Conservation (phyloP, 2,329 filamentous ascomycete species). For the Juglanconis sp. region DNA sequence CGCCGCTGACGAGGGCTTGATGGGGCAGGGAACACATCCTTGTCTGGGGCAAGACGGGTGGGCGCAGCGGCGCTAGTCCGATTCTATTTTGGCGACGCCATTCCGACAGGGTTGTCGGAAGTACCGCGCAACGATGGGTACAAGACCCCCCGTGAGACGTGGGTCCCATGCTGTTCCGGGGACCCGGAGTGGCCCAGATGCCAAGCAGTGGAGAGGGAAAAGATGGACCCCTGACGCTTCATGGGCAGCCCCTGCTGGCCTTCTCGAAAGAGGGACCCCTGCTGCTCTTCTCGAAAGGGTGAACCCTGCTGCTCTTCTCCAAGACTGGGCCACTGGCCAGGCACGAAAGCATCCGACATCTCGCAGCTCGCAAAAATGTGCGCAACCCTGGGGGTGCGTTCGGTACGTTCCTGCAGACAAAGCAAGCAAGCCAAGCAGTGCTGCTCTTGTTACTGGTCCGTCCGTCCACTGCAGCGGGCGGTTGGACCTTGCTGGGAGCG, state of each 20-base stretch:
- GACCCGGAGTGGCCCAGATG: slow-evolving; percentile 17
- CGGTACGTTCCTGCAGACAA: slow-evolving; percentile 6
- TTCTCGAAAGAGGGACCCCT: background rate
- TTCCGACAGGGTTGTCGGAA: slow-evolving; percentile 17
- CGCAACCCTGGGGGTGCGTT: slow-evolving; percentile 5
- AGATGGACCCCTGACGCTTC: slow-evolving; percentile 5
- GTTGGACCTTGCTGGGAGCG: background rate
- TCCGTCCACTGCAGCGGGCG: slow-evolving; percentile 1
- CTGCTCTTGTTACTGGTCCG: slow-evolving; percentile 10
- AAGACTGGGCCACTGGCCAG: background rate
- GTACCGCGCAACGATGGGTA: slow-evolving; percentile 21
- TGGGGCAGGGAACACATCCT: slow-evolving; percentile 27
- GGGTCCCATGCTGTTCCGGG: slow-evolving; percentile 18
- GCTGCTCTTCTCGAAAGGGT: slow-evolving; percentile 3
- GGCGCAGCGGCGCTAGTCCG: slow-evolving; percentile 34
- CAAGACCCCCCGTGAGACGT: slow-evolving; percentile 15
- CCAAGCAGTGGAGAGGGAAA: slow-evolving; percentile 11
- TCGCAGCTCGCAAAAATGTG: slow-evolving; percentile 16
- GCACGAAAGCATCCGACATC: slow-evolving; percentile 17
- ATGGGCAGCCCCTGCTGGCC: background rate
- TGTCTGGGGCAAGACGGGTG: slow-evolving; percentile 40
- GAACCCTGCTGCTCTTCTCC: slow-evolving; percentile 4
- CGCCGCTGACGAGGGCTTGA: slow-evolving; percentile 37
- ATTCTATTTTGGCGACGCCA: slow-evolving; percentile 35
- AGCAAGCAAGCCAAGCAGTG: background rate